Evolutionary conservation across 1,139 yeast genomes (phyloP), one percentile per base, ranked within the genome.

Genomic region (Protomyces inundatus): DNA sequence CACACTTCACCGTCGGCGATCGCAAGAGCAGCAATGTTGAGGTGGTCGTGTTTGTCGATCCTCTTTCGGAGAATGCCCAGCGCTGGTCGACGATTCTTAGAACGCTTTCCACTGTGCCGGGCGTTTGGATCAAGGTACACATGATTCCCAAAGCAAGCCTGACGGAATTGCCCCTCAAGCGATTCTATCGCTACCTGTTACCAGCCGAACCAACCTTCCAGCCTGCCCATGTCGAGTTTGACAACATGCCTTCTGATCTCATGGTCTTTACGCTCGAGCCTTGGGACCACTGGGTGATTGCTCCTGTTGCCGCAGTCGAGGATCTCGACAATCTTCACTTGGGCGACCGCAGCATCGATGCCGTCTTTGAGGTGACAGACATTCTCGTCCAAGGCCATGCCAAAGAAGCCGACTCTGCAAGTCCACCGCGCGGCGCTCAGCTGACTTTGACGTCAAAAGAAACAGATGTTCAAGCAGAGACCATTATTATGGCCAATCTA

Each of bases 341-440:
- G 51, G 77, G 52, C 34, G 55, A 39, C 23, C 75, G 76, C 16
- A 67, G 68, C 70, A 78, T 69, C 66, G 76, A 61, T 72, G 86
- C 82, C 0, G 73, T 74, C 1, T 84, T 82, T 67, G 77, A 78
- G 55, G 77, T 87, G 66, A 77, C 78, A 61, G 77, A 78, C 67
- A 76, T 86, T 14, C 71, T 87, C 10, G 76, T 91, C 16, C 95
- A 91, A 73, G 96, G 96, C 0, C 84, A 82, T 74, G 86, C 88
- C 0, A 74, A 77, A 64, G 85, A 84, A 67, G 73, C 76, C 3
- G 66, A 71, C 0, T 59, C 67, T 1, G 67, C 68, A 4, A 67
- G 69, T 2, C 73, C 79, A 0, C 87, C 90, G 0, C 74, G 80
- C 0, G 89, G 87, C 0, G 70, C 85, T 30, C 77, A 80, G 0